These are phyloP conservation scores for Trichoderma sp. DNA, from an alignment of 2,329 filamentous ascomycete genomes.

Conservation along the genomic window DNA sequence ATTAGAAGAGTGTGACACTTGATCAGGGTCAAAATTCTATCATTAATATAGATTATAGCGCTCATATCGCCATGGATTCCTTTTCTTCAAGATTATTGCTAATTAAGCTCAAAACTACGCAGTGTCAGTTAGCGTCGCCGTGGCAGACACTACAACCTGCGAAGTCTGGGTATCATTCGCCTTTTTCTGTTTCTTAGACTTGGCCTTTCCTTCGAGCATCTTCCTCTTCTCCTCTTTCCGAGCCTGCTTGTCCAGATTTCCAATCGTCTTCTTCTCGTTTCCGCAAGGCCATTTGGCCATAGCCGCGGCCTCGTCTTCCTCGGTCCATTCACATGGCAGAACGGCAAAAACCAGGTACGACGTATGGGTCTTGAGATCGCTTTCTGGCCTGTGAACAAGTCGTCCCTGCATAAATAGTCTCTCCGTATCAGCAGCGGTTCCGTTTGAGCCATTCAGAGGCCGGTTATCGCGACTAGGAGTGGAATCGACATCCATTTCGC, in stretches of 20 bases:
- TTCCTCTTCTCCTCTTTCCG: slow-evolving; percentile 61
- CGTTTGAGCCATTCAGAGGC: background rate
- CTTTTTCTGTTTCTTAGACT: slow-evolving; percentile 39
- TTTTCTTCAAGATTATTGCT: background rate
- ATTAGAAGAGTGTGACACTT: background rate
- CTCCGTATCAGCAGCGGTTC: slow-evolving; percentile 33
- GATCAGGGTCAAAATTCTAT: background rate
- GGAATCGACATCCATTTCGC: slow-evolving; percentile 47
- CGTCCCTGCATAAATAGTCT: slow-evolving; percentile 75
- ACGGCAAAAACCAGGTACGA: slow-evolving; percentile 95
- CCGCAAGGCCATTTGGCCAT: slow-evolving; percentile 64
- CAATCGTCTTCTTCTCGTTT: slow-evolving; percentile 54
- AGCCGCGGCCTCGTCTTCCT: slow-evolving; percentile 74
- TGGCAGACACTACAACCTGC: slow-evolving; percentile 18
- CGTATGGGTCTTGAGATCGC: slow-evolving; percentile 92
- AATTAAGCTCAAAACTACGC: background rate
- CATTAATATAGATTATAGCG: background rate
- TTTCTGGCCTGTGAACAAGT: slow-evolving; percentile 77
- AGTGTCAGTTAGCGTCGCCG: background rate
- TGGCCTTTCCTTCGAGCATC: slow-evolving; percentile 46
- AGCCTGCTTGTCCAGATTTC: slow-evolving; percentile 54
- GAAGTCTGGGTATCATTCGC: slow-evolving; percentile 20
- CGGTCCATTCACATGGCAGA: slow-evolving; percentile 82
- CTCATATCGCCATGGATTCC: background rate
- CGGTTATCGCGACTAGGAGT: slow-evolving; percentile 30